phyloP scores from a whole-genome alignment of 2,329 filamentous ascomycete genomes.

The Fusarium domesticum region DNA sequence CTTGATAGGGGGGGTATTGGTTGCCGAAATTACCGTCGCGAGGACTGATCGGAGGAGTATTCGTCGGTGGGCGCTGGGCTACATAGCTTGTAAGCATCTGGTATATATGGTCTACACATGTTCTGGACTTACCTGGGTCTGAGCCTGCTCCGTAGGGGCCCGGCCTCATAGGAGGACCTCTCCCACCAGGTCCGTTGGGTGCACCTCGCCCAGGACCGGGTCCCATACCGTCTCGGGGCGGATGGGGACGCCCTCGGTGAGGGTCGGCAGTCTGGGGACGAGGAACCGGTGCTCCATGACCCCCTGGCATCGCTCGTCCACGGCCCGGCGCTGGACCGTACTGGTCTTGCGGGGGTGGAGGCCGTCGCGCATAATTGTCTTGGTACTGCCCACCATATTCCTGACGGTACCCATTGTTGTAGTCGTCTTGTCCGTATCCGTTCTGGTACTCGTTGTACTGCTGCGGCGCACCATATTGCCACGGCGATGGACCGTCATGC shows the following conservation, averaged over 20 bases:
- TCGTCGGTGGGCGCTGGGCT: constrained; percentile 33
- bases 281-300: constrained; percentile 45
- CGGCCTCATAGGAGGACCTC: constrained; percentile 42
- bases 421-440: constrained; percentile 45
- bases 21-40: constrained; percentile 27
- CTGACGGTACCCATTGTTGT: constrained; percentile 41
- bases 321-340: constrained; percentile 43
- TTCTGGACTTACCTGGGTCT: constrained; percentile 41
- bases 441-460: constrained; percentile 48
- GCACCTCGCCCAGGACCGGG: constrained; percentile 29
- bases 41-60: constrained; percentile 31
- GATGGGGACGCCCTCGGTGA: constrained; percentile 37
- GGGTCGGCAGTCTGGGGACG: constrained; percentile 41
- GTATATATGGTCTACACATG: constrained; percentile 1
- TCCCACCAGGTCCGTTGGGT: constrained; percentile 30
- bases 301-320: constrained; percentile 40
- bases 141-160: constrained; percentile 40
- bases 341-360: constrained; percentile 43
- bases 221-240: constrained; percentile 35
- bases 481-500: constrained; percentile 31
- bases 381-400: constrained; percentile 42
- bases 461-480: constrained; percentile 37
- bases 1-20: constrained; percentile 20
- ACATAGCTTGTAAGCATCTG: constrained; percentile 16
- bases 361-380: constrained; percentile 45